Evolutionary conservation across 2,329 filamentous ascomycete species (phyloP), one percentile per base, ranked within the genome.

Genomic region (Sporothrix pallida): DNA sequence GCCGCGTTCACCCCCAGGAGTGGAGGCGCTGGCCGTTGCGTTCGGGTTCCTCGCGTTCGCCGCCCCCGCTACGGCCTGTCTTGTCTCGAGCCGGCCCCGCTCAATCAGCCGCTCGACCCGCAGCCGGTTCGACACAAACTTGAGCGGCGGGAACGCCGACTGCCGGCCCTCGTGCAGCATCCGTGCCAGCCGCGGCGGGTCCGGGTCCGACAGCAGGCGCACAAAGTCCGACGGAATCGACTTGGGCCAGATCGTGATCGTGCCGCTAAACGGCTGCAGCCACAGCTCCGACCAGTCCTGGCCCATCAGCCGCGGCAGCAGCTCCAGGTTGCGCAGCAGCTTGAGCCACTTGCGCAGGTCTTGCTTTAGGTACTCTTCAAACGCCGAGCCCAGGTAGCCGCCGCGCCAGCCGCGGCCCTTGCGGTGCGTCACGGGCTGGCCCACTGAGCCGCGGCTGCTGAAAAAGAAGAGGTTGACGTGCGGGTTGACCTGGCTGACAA

Each of bases 401-500:
- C 96, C 96, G 71, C 96, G 91, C 96, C 96, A 99, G 73, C 96
- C 96, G 65, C 94, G 92, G 5, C 96, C 96, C 78, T 92, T 92
- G 72, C 96, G 92, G 82, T 99, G 96, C 0, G 95, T 98, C 20
- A 98, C 96, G 10, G 96, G 96, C 71, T 93, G 91, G 5, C 96
- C 96, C 10, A 98, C 95, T 0, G 93, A 92, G 13, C 96, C 96
- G 46, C 96, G 89, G 0, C 95, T 97, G 44, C 93, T 96, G 86
- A 98, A 99, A 88, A 99, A 98, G 87, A 99, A 99, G 42, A 98
- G 90, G 79, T 97, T 98, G 82, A 99, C 95, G 81, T 99, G 96
- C 1, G 96, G 96, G 81, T 99, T 99, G 68, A 98, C 95, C 83
- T 94, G 89, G 77, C 86, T 88, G 78, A 91, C 96, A 76, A 99